Evolutionary conservation across 352 stramenopile species (phyloP), one percentile per base, ranked within the genome.

Genomic region (Globisporangium recalcitrans): DNA sequence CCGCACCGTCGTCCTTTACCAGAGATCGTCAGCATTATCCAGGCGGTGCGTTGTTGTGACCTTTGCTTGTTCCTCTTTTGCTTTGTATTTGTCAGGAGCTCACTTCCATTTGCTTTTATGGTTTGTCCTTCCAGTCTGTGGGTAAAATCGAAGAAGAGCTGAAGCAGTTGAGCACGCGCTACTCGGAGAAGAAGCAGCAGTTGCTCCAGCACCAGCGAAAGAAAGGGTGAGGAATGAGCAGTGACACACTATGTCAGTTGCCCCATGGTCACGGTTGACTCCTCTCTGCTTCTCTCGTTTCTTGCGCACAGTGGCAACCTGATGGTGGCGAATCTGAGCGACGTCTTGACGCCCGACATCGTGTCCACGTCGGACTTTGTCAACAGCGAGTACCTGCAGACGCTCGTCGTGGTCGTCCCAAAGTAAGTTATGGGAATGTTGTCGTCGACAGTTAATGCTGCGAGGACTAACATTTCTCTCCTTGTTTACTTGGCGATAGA

Each of bases 331-430:
- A 97, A 99, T 65, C 77, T 99, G 62, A 97, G 91, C 59, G 95
- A 99, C 69, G 78, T 98, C 26, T 73, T 99, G 64, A 96, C 90
- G 10, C 87, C 91, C 13, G 85, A 95, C 34, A 69, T 96, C 32
- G 85, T 98, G 46, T 95, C 93, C 19, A 75, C 78, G 14, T 88
- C 79, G 19, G 84, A 95, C 63, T 95, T 98, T 65, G 70, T 98
- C 64, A 97, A 99, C 79, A 98, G 93, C 10, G 96, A 99, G 66
- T 98, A 99, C 77, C 72, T 99, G 32, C 93, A 98, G 69, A 99
- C 96, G 7, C 73, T 99, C 29, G 94, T 98, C 60, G 90, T 99
- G 24, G 91, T 97, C 36, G 86, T 99, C 22, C 78, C 82, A 11
- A 98, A 98, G 76, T 72, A 49, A n/a, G 71, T 72, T n/a, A n/a